Evolutionary conservation across 768 basidiomycete genomes (phyloP), one percentile per base, ranked within the genome.

Genomic region (Panus rudis): DNA sequence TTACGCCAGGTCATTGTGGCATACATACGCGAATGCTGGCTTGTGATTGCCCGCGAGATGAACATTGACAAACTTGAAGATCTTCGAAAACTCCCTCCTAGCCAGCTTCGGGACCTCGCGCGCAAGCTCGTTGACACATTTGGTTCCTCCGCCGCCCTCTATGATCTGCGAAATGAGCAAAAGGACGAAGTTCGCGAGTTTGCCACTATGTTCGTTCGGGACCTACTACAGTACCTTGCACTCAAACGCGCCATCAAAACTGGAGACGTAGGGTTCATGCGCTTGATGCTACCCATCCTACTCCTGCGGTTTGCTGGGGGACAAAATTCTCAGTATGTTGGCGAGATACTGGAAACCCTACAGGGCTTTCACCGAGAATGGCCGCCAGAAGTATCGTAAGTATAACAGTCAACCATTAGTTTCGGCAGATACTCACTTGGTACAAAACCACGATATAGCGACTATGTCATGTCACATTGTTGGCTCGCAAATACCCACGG

Each of bases 1-100:
- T 37, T 72, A 1, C 49, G 56, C 17, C 60, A 67, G 40, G 50
- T 70, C 14, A 52, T 57, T 0, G 65, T 67, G 30, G 71, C 67
- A 0, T 65, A 65, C 35, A 46, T 73, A 2, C 61, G 52, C 2
- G 62, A 53, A 11, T 47, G 56, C 21, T 3, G 61, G 52, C 12
- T 47, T 57, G 20, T 71, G 67, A 66, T 27, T 54, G 4, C 20
- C 43, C 2, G 46, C 65, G 17, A 55, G 46, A n/a, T n/a, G 0
- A 25, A 50, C 1, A 62, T 61, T 1, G 41, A 56, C 11, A 41
- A 31, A 1, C 37, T 70, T 0, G 21, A 35, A 2, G 59, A 66
- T 0, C 56, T 73, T 4, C 56, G 56, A 0, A 30, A 26, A 1
- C 32, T 31, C 6, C 40, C 52, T 1, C 67, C 68, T 0, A 41